A percentile compares a stretch with the other conserved stretches of the same genome.
These are phyloP conservation scores for Fusarium mundagurra DNA, from an alignment of 2,329 filamentous ascomycete genomes.

Conservation along the genomic window DNA sequence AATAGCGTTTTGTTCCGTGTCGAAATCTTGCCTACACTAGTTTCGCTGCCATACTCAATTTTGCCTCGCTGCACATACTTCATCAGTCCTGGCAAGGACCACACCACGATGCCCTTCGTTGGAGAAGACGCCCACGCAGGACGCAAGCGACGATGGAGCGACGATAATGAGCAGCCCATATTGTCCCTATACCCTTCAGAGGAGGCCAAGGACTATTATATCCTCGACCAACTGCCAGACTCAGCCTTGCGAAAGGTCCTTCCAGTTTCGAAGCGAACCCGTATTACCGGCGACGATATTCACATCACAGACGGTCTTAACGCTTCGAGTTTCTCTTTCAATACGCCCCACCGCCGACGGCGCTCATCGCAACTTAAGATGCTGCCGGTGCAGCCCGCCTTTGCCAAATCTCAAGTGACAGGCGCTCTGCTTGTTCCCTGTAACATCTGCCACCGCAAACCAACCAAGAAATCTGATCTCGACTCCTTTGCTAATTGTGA, in stretches of 20 bases:
- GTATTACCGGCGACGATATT: constrained; percentile 40
- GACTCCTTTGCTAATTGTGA: constrained; percentile 73
- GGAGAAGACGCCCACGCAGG: constrained; percentile 46
- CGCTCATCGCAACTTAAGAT: constrained; percentile 41
- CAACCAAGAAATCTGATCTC: constrained; percentile 71
- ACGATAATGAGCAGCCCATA: constrained; percentile 39
- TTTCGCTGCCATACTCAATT: neutral
- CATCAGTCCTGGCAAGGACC: constrained; percentile 25
- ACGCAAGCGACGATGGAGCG: constrained; percentile 49
- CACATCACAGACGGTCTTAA: constrained; percentile 27
- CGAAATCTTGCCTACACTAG: neutral
- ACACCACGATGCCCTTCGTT: constrained; percentile 49
- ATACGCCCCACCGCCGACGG: constrained; percentile 36
- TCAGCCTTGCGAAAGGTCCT: constrained; percentile 44
- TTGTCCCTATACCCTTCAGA: constrained; percentile 42
- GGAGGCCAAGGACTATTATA: constrained; percentile 41
- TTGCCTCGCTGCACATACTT: constrained; percentile 25
- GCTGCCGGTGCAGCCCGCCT: constrained; percentile 33
- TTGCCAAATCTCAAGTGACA: constrained; percentile 17
- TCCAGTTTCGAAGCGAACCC: constrained; percentile 46
- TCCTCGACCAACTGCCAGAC: constrained; percentile 41
- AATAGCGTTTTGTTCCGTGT: neutral
- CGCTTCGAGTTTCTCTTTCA: constrained; percentile 1
- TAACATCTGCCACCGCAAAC: constrained; percentile 73
- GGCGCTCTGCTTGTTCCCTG: constrained; percentile 61